phyloP scores from a whole-genome alignment of 768 basidiomycete species.

The Boletus sp. region DNA sequence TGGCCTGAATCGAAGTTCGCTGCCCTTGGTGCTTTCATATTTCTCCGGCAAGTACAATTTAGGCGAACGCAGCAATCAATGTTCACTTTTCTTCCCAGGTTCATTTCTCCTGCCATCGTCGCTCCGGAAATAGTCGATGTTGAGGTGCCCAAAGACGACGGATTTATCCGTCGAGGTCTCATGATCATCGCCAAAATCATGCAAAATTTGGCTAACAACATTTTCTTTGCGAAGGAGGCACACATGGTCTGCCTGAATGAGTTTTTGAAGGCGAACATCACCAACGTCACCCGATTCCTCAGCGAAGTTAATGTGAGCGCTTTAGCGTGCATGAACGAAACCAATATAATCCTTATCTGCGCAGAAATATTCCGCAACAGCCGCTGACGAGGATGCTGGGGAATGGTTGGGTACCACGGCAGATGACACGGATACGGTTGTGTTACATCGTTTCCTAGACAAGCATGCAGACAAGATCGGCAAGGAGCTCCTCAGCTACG shows the following conservation, averaged over 20 bases:
- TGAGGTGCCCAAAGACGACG: slow-evolving; percentile 64
- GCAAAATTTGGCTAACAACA: slow-evolving; percentile 92
- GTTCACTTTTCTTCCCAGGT: slow-evolving; percentile 44
- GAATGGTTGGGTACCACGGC: slow-evolving; percentile 75
- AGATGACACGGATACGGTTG: slow-evolving; percentile 81
- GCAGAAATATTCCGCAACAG: slow-evolving; percentile 44
- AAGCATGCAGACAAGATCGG: slow-evolving; percentile 87
- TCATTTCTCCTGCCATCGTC: slow-evolving; percentile 90
- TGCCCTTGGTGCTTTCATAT: slow-evolving; percentile 88
- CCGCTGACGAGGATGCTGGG: slow-evolving; percentile 60
- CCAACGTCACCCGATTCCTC: slow-evolving; percentile 72
- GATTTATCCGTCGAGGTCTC: slow-evolving; percentile 69
- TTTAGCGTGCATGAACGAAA: neutral
- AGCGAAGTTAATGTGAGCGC: slow-evolving; percentile 66
- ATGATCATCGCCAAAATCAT: slow-evolving; percentile 90
- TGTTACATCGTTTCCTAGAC: slow-evolving; percentile 81
- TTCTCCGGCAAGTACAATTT: slow-evolving; percentile 58
- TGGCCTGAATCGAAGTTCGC: slow-evolving; percentile 83
- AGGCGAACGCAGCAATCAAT: neutral
- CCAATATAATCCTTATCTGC: neutral
- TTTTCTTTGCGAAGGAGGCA: slow-evolving; percentile 88
- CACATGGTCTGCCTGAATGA: slow-evolving; percentile 81
- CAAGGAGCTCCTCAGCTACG: slow-evolving; percentile 76
- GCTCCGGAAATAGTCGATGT: slow-evolving; percentile 84
- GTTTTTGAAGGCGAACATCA: slow-evolving; percentile 69